Conservation (phyloP, 495 filamentous ascomycete genomes). For the Penicillium dipodomyicola region DNA sequence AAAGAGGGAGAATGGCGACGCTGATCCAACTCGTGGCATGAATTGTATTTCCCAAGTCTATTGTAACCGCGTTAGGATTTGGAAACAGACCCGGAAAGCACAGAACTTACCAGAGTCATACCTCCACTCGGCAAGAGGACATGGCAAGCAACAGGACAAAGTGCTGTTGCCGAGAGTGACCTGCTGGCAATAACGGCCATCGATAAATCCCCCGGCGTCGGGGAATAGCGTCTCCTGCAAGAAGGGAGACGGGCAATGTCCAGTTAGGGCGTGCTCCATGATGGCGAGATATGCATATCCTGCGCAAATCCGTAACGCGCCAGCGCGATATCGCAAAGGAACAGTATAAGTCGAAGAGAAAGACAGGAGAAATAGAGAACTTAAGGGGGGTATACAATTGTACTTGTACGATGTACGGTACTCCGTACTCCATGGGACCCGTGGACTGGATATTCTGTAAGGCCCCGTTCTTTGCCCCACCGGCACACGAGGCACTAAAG, state of each 20-base stretch:
- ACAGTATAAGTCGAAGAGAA: background rate
- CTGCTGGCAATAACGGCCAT: conserved; percentile 62
- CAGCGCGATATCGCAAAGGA: conserved; percentile 23
- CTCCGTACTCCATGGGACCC: background rate
- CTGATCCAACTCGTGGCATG: conserved; percentile 73
- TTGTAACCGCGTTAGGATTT: conserved; percentile 15
- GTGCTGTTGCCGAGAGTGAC: conserved; percentile 41
- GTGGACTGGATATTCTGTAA: background rate
- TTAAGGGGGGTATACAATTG: background rate
- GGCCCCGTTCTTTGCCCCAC: conserved; percentile 7
- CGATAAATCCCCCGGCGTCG: conserved; percentile 58
- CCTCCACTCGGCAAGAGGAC: conserved; percentile 78
- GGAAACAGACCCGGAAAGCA: background rate
- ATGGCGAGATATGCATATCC: conserved; percentile 24
- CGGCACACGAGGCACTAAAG: conserved; percentile 9
- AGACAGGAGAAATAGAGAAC: background rate
- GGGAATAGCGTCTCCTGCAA: conserved; percentile 59
- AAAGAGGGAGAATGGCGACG: conserved; percentile 67
- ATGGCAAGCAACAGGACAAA: conserved; percentile 80
- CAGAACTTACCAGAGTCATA: conserved; percentile 66
- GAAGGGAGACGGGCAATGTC: conserved; percentile 64
- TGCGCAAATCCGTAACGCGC: conserved; percentile 23
- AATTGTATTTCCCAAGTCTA: conserved; percentile 64
- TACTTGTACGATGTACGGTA: background rate
- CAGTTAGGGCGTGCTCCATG: conserved; percentile 35